phyloP scores from a whole-genome alignment of 2,329 filamentous ascomycete genomes.

The Penicillium sp. region DNA sequence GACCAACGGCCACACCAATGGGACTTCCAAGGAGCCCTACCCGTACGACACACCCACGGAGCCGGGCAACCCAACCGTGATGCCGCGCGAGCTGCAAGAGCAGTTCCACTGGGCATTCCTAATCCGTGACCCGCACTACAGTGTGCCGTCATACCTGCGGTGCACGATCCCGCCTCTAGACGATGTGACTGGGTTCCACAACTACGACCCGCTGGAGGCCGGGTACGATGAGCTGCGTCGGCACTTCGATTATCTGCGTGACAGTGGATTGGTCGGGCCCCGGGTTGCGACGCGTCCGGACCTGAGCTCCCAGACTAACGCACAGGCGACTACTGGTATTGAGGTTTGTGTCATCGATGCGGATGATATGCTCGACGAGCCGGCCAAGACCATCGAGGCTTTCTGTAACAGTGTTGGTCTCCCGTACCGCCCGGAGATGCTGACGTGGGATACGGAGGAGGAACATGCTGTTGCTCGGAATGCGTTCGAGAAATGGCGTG shows the following conservation, averaged over 20 bases:
- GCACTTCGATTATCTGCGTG: conserved; percentile 74
- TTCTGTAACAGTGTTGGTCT: conserved; percentile 78
- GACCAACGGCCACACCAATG: conserved; percentile 21
- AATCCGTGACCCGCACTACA: conserved; percentile 86
- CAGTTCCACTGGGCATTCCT: conserved; percentile 92
- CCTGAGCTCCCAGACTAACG: conserved; percentile 23
- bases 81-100: conserved; percentile 64
- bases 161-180: conserved; percentile 85
- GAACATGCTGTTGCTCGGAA: conserved; percentile 59
- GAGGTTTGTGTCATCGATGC: conserved; percentile 83
- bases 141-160: conserved; percentile 87
- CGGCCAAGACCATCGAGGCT: conserved; percentile 61
- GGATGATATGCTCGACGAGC: conserved; percentile 83
- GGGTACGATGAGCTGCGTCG: conserved; percentile 81
- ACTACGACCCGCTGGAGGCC: conserved; percentile 80
- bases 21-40: conserved; percentile 40
- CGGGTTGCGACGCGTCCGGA: conserved; percentile 43
- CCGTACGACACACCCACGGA: conserved; percentile 54
- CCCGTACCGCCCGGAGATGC: conserved; percentile 66
- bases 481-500: conserved; percentile 91
- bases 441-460: conserved; percentile 71
- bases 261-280: conserved; percentile 61
- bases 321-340: neutral
- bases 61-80: conserved; percentile 70
- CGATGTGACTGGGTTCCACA: conserved; percentile 70